Conservation (phyloP, 176 grass and related monocot genomes). For the Puya raimondii region DNA sequence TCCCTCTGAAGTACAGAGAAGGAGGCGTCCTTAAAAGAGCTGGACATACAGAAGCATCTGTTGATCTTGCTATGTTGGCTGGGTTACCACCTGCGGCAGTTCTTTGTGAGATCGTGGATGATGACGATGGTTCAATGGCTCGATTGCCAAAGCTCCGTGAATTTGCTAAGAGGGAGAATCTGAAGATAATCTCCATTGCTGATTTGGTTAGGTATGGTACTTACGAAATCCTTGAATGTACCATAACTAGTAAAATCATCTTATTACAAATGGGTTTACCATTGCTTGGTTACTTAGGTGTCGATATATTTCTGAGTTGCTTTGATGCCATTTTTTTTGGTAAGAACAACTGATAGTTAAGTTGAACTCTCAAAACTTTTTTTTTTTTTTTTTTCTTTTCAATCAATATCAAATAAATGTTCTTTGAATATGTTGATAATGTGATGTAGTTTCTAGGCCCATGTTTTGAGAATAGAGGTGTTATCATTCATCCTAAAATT, state of each 20-base stretch:
- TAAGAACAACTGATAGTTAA: no score
- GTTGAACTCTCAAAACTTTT: background rate
- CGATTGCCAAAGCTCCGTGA: constrained; percentile 50
- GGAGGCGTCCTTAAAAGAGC: constrained; percentile 89
- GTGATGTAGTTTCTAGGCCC: no score
- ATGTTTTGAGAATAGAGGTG: no score
- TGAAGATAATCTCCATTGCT: constrained; percentile 91
- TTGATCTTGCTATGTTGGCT: constrained; percentile 71
- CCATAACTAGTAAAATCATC: background rate
- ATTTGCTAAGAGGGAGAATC: constrained; percentile 77
- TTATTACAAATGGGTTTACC: no score
- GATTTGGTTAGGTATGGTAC: constrained; percentile 67
- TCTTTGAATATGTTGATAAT: background rate
- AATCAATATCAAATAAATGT: background rate
- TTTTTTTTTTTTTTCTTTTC: background rate
- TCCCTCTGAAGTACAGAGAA: constrained; percentile 82
- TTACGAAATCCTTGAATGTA: background rate
- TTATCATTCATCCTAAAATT: no score
- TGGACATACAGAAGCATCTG: constrained; percentile 82
- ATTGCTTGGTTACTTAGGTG: no score
- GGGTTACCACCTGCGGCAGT: constrained; percentile 57
- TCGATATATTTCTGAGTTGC: no score
- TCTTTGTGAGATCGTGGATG: constrained; percentile 85
- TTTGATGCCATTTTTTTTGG: background rate
- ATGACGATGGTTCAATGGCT: constrained; percentile 79